Evolutionary conservation across 768 basidiomycete species (phyloP), one percentile per base, ranked within the genome.

Genomic region (Clathrus columnatus): DNA sequence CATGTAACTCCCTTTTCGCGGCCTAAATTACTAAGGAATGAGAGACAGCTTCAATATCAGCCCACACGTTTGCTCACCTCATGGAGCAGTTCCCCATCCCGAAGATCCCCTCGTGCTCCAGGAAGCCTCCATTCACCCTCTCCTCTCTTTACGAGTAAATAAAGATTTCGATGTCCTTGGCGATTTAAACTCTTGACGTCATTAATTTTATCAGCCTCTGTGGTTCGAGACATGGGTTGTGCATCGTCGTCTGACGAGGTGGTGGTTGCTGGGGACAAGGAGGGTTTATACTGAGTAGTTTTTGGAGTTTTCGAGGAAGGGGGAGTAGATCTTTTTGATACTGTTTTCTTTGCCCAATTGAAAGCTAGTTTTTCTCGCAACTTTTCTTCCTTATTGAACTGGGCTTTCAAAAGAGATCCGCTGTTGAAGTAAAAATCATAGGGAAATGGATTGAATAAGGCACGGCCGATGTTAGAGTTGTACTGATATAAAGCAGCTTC

Each of bases 361-460:
- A 55, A 97, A 0, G 86, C 83, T 51, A 75, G 73, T 36, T 74
- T 71, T 63, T 93, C 91, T 49, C 87, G 79, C 57, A 76, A 72
- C 46, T 80, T 78, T 63, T 93, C 86, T 65, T 92, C 86, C 49
- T 81, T 68, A 48, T 76, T 82, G 69, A 91, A 95, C 36, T 87
- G 79, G 14, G 83, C 81, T 67, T 93, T 86, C 27, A 93, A 78
- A 16, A 89, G 75, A 0, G 92, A 88, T 7, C 93, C 93, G 49
- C 84, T 84, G 70, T 92, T 92, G 78, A 95, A 95, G 73, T 94
- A 97, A 70, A 95, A 91, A 47, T 92, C 84, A 56, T 81, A 75
- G 17, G 93, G 89, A 67, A 91, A 84, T 0, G 93, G 93, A 61
- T 91, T 90, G 66, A 86, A 85, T 48, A 97, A 72, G 2, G 92